Base-by-base conservation (phyloP, 2,329 filamentous ascomycete genomes). In the Pseudogymnoascus destructans region DNA sequence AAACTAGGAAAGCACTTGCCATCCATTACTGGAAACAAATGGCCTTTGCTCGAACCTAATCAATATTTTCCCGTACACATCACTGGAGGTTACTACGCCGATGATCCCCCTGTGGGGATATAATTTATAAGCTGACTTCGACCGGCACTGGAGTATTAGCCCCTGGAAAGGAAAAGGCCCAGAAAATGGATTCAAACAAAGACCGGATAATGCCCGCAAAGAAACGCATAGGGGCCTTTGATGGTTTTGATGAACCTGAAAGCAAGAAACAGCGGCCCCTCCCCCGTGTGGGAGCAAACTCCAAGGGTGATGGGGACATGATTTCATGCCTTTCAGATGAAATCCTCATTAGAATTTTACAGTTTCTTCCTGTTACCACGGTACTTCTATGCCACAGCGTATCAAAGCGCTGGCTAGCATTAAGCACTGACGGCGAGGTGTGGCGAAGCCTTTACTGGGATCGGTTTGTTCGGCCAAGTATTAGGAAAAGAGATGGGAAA, bases 361-460 rank as follows among this genome's bases (percentile, higher is more conserved):
- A 86, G 3, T 86, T 82, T 68, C 77, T 95, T n/a, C 74, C 86
- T 1, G 79, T 88, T 27, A 73, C 78, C 6, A 79, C 85, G 25
- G 79, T 97, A 7, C 76, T 89, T 57, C 73, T 75, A 57, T 75
- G 80, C 33, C 74, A 77, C 5, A 74, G 82, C 58, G 77, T 91
- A n/a, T 96, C 89, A 1, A 81, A 74, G 58, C 88, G 87, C 60
- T 86, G 95, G 67, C 77, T 83, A 64, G 77, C 76, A 36, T 78
- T 97, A 15, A 79, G 88, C 6, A 78, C 79, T 58, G 93, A 97
- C 70, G 86, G 86, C 0, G 89, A 96, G 69, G 74, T 97, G 59
- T 98, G 93, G 93, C 93, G 92, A 70, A 79, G 80, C 11, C 81
- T 89, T 55, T 98, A 95, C 72, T 95, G 95, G 72, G 78, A 82